These are phyloP conservation scores for Gossypium turneri DNA, from an alignment of 345 rosid genomes.

Conservation along the genomic window DNA sequence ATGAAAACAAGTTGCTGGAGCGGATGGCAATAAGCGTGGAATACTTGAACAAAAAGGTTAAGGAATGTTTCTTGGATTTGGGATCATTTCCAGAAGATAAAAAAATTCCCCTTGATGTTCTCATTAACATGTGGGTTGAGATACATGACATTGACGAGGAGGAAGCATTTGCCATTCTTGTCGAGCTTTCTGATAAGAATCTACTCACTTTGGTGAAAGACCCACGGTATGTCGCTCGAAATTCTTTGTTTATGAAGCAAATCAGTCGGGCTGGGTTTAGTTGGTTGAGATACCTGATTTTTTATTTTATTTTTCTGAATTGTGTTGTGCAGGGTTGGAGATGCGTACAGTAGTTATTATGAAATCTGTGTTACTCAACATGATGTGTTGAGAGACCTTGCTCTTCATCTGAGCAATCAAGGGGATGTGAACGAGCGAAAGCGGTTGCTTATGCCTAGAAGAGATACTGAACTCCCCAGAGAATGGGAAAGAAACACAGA, in stretches of 20 bases:
- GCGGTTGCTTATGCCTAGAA: conserved; percentile 68
- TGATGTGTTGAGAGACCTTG: conserved; percentile 86
- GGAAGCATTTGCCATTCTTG: conserved; percentile 61
- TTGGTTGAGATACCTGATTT: conserved; percentile 13
- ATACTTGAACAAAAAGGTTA: conserved; percentile 43
- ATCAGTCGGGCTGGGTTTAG: neutral
- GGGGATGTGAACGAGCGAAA: conserved; percentile 42
- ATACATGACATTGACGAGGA: conserved; percentile 53
- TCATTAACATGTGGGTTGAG: conserved; percentile 86
- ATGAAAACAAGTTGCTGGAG: conserved; percentile 58
- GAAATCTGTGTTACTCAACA: conserved; percentile 78
- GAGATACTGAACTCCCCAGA: conserved; percentile 54
- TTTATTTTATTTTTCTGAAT: conserved; percentile 19
- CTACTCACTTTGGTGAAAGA: conserved; percentile 84
- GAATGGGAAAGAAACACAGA: conserved; percentile 79
- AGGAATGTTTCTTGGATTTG: conserved; percentile 83
- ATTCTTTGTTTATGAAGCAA: neutral
- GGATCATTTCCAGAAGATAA: conserved; percentile 97
- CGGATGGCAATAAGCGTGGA: conserved; percentile 72
- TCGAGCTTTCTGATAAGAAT: conserved; percentile 70
- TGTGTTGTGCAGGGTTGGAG: conserved; percentile 52
- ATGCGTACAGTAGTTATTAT: conserved; percentile 57
- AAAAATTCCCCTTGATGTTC: conserved; percentile 80
- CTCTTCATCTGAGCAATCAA: conserved; percentile 49
- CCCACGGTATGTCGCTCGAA: conserved; percentile 37